Evolutionary conservation across 306 rosid genomes (phyloP), one percentile per base, ranked within the genome.

Genomic region (Glycine tomentella): DNA sequence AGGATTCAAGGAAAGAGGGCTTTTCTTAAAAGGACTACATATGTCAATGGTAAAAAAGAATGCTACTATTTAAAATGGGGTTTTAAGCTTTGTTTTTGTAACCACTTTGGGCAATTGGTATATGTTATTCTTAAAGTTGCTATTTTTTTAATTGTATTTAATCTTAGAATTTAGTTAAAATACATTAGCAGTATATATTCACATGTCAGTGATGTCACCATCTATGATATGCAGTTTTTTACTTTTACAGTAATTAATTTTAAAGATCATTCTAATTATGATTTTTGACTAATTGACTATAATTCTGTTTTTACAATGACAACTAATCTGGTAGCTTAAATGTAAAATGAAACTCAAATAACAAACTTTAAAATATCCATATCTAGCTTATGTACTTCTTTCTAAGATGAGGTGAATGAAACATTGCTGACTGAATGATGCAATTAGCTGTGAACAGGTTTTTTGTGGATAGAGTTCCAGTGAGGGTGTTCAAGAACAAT

Each of bases 401-500:
- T 73, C 2, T 20, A 7, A 70, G 61, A 15, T 20, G 17, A 9
- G 72, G 9, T 51, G 34, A 25, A 72, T 61, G 6, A 44, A 73
- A 52, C 9, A 4, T 81, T 58, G 42, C 33, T 57, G 31, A 74
- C 63, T 51, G 50, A 69, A 79, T 13, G 65, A 16, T 84, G 48
- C 5, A 52, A 51, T 45, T 72, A 74, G 51, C 36, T 80, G 69
- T 4, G 16, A 68, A 74, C 93, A 95, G 98, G 81, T 95, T 95
- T 63, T 93, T 90, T 46, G 99, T 87, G 87, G 98, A 95, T 55
- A 75, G 62, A 81, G 97, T 91, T 8, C 88, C 98, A 10, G 13
- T 95, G 51, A 88, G 97, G 40, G 97, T 95, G 78, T 89, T n/a
- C 91, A 93, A 89, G 93, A 95, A 93, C 93, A 84, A 87, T 59